phyloP scores from a whole-genome alignment of 352 stramenopile genomes.

The Elongisporangium prolatum region DNA sequence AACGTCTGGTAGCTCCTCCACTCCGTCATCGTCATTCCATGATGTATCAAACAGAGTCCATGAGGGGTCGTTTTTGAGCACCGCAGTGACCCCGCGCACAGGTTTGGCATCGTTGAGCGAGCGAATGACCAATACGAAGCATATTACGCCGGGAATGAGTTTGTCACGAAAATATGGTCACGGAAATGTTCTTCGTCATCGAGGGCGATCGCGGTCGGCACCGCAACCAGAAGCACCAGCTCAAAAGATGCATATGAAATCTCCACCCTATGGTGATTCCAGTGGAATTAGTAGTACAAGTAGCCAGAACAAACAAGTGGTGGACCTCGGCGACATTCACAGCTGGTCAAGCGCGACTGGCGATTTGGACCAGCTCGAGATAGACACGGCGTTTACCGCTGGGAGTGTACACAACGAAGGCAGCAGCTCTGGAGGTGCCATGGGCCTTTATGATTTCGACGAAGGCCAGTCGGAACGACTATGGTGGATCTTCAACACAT shows the following conservation, averaged over 20 bases:
- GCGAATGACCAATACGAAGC: slow-evolving; percentile 10
- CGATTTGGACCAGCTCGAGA: not conserved
- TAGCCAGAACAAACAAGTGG: slow-evolving; percentile 14
- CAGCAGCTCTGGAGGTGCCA: slow-evolving; percentile 44
- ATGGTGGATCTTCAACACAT: slow-evolving; percentile 83
- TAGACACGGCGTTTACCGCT: slow-evolving; percentile 5
- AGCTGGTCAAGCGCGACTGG: slow-evolving; percentile 17
- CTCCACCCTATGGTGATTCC: slow-evolving; percentile 7
- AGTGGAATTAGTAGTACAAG: slow-evolving; percentile 10
- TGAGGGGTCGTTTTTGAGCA: slow-evolving; percentile 39
- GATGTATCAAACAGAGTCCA: slow-evolving; percentile 33
- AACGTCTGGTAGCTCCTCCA: slow-evolving; percentile 27
- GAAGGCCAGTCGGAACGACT: slow-evolving; percentile 77
- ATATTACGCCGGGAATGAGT: not conserved
- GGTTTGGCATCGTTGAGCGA: slow-evolving; percentile 70
- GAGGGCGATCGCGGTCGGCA: slow-evolving; percentile 54
- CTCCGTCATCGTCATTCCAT: slow-evolving; percentile 53
- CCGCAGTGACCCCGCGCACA: slow-evolving; percentile 52
- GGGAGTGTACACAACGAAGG: slow-evolving; percentile 37
- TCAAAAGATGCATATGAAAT: not conserved
- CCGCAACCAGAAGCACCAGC: slow-evolving; percentile 30
- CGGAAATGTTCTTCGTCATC: slow-evolving; percentile 9
- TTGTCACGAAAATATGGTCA: not conserved
- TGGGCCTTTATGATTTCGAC: slow-evolving; percentile 75
- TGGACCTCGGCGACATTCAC: slow-evolving; percentile 56